These are phyloP conservation scores for Fusarium sp. DNA, from an alignment of 2,329 filamentous ascomycete genomes.

Conservation along the genomic window DNA sequence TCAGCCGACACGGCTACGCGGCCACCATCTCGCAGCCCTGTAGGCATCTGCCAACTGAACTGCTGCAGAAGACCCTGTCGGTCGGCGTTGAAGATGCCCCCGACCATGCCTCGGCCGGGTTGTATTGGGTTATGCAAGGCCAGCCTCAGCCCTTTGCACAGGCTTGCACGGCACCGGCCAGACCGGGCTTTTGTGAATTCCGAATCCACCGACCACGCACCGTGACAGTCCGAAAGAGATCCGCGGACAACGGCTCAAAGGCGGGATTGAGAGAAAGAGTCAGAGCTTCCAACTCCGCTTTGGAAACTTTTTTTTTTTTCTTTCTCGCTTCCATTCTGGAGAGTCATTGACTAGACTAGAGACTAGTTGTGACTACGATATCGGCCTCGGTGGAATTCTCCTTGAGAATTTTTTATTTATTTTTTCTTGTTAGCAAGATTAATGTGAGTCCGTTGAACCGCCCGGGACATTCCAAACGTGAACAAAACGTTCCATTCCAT, in stretches of 20 bases:
- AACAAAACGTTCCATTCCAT: conserved; percentile 10
- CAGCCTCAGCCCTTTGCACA: conserved; percentile 20
- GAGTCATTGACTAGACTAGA: conserved; percentile 14
- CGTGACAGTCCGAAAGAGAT: conserved; percentile 18
- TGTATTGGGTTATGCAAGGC: background rate
- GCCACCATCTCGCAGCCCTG: conserved; percentile 8
- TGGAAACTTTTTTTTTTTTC: conserved; percentile 20
- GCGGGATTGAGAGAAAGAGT: conserved; percentile 30
- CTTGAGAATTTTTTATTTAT: conserved; percentile 8
- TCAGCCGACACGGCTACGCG: conserved; percentile 24
- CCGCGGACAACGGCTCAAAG: conserved; percentile 5
- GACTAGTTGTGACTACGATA: conserved; percentile 17
- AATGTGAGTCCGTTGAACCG: background rate
- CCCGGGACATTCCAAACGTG: background rate
- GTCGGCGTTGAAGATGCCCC: conserved; percentile 25
- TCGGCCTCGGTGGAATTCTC: conserved; percentile 27
- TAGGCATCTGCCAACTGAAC: background rate
- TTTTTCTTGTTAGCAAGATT: background rate
- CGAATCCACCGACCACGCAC: conserved; percentile 28
- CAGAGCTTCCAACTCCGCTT: conserved; percentile 19
- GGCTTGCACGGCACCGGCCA: conserved; percentile 4
- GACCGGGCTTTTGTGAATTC: conserved; percentile 17
- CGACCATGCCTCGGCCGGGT: conserved; percentile 5
- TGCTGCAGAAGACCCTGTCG: background rate
- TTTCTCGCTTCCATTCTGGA: conserved; percentile 30